A percentile compares a stretch with the other conserved stretches of the same genome.
Conservation (phyloP, 768 basidiomycete genomes). For the Fomitopsis serialis region DNA sequence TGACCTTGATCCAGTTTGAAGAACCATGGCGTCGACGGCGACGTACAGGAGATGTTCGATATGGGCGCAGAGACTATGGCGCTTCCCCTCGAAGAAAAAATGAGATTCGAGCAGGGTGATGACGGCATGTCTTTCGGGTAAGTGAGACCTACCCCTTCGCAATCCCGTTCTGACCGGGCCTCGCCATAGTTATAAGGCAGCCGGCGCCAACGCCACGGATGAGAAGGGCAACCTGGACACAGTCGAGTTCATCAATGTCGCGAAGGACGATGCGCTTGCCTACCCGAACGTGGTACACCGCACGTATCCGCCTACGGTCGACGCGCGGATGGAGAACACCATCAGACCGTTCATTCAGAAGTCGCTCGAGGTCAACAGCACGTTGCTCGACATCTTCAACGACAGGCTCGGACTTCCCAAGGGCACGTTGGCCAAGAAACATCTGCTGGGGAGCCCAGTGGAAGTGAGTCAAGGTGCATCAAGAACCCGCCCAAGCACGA, state of each 20-base stretch:
- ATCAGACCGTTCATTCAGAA: slow-evolving; percentile 25
- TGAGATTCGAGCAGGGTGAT: slow-evolving; percentile 40
- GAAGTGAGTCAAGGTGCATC: slow-evolving; percentile 28
- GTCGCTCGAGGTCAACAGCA: slow-evolving; percentile 24
- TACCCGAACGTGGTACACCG: slow-evolving; percentile 26
- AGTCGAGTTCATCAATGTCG: slow-evolving; percentile 31
- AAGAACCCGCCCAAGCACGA: slow-evolving; percentile 20
- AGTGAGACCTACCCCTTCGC: not conserved
- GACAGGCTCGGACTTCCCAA: slow-evolving; percentile 27
- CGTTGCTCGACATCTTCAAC: slow-evolving; percentile 27
- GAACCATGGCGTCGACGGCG: slow-evolving; percentile 36
- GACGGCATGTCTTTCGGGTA: slow-evolving; percentile 35
- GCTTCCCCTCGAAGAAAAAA: slow-evolving; percentile 36
- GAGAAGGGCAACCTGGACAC: slow-evolving; percentile 27
- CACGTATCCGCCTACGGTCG: slow-evolving; percentile 27
- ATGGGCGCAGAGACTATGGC: slow-evolving; percentile 37
- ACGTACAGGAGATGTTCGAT: slow-evolving; percentile 35
- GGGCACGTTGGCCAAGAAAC: slow-evolving; percentile 22
- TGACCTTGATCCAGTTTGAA: slow-evolving; percentile 27
- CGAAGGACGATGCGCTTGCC: slow-evolving; percentile 31
- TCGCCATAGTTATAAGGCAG: slow-evolving; percentile 22
- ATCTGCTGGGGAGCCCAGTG: slow-evolving; percentile 22
- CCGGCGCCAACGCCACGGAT: slow-evolving; percentile 29
- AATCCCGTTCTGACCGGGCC: not conserved
- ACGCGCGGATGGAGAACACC: slow-evolving; percentile 22